phyloP scores from a whole-genome alignment of 164 flowering plant genomes.

The Dillenia suffruticosa region DNA sequence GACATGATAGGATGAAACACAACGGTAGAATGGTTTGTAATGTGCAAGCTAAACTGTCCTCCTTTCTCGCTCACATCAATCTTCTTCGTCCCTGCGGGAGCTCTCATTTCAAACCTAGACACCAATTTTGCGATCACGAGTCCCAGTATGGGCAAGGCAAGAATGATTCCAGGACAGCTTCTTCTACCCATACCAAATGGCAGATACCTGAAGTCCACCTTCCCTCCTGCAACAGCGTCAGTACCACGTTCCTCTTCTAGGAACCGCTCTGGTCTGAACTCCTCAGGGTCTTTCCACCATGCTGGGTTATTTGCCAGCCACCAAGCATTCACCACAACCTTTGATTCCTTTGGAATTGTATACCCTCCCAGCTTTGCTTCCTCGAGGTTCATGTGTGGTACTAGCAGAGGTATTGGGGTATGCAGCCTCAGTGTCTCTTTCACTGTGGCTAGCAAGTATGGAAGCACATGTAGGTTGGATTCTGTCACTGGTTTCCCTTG shows the following conservation, averaged over 20 bases:
- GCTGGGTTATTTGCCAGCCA: slow-evolving; percentile 71
- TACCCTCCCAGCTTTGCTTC: slow-evolving; percentile 59
- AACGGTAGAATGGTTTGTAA: slow-evolving; percentile 51
- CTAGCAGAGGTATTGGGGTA: slow-evolving; percentile 54
- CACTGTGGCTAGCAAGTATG: slow-evolving; percentile 56
- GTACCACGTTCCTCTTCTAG: slow-evolving; percentile 46
- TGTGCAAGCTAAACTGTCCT: slow-evolving; percentile 67
- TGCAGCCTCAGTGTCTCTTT: slow-evolving; percentile 62
- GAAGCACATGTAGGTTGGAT: slow-evolving; percentile 33
- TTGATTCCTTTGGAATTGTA: slow-evolving; percentile 53
- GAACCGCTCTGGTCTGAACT: slow-evolving; percentile 70
- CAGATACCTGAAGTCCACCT: slow-evolving; percentile 47
- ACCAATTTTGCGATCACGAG: slow-evolving; percentile 48
- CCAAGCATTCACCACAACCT: slow-evolving; percentile 73
- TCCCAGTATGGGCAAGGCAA: slow-evolving; percentile 60
- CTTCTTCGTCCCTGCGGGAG: slow-evolving; percentile 42
- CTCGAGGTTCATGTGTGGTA: slow-evolving; percentile 71
- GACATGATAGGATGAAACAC: slow-evolving; percentile 30
- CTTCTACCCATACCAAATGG: slow-evolving; percentile 68
- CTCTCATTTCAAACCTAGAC: slow-evolving; percentile 40
- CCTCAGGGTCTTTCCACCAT: slow-evolving; percentile 49
- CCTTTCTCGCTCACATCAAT: slow-evolving; percentile 56
- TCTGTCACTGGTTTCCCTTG: slow-evolving; percentile 43
- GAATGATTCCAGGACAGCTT: slow-evolving; percentile 65
- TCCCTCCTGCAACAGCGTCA: slow-evolving; percentile 47